Evolutionary conservation across 257 asterid species (phyloP).

Genomic region (Solanum bulbocastanum): DNA sequence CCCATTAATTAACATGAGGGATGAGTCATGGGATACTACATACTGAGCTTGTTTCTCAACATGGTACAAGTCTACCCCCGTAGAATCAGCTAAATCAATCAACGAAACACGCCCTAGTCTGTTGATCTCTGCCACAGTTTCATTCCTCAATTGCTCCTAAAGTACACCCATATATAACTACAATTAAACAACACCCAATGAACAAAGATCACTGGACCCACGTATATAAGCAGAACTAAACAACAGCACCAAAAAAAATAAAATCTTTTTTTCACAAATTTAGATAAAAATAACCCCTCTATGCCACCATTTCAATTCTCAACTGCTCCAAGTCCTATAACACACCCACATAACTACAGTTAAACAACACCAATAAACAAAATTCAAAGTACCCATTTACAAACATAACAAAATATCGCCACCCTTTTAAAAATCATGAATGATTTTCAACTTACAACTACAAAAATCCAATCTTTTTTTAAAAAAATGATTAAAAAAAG

Average conservation of each 20-base stretch:
- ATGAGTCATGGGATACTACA: conserved; percentile 54
- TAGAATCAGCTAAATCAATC: conserved; percentile 74
- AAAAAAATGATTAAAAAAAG: background rate
- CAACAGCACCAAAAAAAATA: background rate
- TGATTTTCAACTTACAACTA: background rate
- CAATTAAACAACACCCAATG: background rate
- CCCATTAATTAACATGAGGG: conserved; percentile 79
- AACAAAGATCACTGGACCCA: background rate
- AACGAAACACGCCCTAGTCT: conserved; percentile 68
- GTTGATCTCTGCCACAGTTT: conserved; percentile 47
- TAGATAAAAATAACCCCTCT: background rate
- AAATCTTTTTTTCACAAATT: background rate
- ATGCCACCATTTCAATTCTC: background rate
- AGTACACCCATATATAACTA: conserved; percentile 11
- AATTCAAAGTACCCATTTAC: background rate
- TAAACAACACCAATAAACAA: background rate
- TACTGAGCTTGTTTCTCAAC: conserved; percentile 77
- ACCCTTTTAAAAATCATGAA: background rate
- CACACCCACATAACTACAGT: background rate
- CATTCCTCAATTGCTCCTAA: conserved; percentile 88
- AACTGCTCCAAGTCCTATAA: background rate
- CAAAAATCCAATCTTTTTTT: background rate
- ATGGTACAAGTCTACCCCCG: conserved; percentile 76
- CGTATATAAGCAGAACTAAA: background rate
- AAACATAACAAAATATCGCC: background rate